Percentiles rank a stretch among this genome's conserved stretches.
These are phyloP conservation scores for Schizothecium vesticola DNA, from an alignment of 495 filamentous ascomycete genomes.

Conservation along the genomic window DNA sequence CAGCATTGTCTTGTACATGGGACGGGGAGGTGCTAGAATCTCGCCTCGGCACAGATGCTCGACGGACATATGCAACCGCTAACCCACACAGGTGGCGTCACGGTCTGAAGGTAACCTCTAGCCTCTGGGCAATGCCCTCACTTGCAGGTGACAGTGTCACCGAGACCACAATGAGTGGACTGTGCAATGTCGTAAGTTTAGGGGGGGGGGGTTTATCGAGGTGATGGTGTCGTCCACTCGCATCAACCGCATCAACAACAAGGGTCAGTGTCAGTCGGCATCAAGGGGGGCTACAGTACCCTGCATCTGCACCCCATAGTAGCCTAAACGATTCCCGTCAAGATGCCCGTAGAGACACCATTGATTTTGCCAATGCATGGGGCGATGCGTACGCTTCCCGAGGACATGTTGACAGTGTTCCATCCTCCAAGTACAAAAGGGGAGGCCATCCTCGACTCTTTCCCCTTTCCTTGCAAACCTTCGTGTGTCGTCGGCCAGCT, in stretches of 20 bases:
- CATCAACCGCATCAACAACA: not conserved
- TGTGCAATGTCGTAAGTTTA: too few species aligned
- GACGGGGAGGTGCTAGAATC: too few species aligned
- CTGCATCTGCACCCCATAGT: not conserved
- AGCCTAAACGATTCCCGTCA: not conserved
- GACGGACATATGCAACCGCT: not conserved
- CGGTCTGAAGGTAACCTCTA: not conserved
- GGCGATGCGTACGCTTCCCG: not conserved
- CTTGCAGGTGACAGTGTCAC: not conserved
- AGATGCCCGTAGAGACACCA: not conserved
- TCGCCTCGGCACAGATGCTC: too few species aligned
- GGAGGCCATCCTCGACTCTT: not conserved
- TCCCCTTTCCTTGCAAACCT: not conserved
- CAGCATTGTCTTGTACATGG: too few species aligned
- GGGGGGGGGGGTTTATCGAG: not conserved
- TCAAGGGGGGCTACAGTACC: not conserved
- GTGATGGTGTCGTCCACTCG: not conserved
- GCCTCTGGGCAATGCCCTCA: not conserved
- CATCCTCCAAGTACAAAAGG: not conserved
- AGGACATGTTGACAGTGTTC: not conserved
- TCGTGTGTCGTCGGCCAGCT: too few species aligned
- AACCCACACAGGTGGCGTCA: not conserved
- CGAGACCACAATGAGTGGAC: not conserved
- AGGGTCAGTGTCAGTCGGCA: too few species aligned
- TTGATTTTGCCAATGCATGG: not conserved